Percentiles rank a stretch among this genome's conserved stretches.
Conservation (phyloP, 345 rosid genomes). For the Lepidium sativum region DNA sequence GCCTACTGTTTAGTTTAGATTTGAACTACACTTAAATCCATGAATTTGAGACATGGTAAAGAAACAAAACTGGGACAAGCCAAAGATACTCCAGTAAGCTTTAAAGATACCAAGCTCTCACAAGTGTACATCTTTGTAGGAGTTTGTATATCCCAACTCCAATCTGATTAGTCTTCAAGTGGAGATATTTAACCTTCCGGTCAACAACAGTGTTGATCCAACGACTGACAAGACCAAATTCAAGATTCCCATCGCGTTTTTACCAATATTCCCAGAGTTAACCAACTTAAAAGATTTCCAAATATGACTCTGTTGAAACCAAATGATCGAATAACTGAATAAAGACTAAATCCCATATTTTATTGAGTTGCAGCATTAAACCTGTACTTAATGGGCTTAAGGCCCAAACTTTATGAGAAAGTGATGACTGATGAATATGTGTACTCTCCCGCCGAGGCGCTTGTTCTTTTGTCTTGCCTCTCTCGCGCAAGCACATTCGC, state of each 20-base stretch:
- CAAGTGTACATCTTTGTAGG: background rate
- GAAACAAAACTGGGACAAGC: background rate
- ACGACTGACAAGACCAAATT: too few relatives aligned
- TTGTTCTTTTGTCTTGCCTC: too few relatives aligned
- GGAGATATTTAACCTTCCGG: too few relatives aligned
- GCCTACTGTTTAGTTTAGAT: too few relatives aligned
- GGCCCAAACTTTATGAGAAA: too few relatives aligned
- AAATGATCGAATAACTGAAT: too few relatives aligned
- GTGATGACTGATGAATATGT: background rate
- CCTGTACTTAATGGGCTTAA: too few relatives aligned
- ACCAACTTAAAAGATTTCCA: background rate
- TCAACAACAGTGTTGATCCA: background rate
- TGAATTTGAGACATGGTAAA: background rate
- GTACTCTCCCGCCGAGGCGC: slow-evolving; percentile 13
- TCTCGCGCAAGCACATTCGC: background rate
- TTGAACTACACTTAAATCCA: background rate
- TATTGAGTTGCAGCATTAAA: too few relatives aligned
- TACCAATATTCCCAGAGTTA: too few relatives aligned
- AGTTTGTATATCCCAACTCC: background rate
- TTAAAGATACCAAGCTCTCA: background rate
- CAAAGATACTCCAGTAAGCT: background rate
- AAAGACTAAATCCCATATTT: too few relatives aligned
- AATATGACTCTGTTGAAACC: background rate
- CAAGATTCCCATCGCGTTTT: too few relatives aligned
- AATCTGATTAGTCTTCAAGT: too few relatives aligned